Percentiles rank a stretch among this genome's conserved stretches.
Evolutionary conservation across 1,284 basidiomycete species (phyloP).

Genomic region (Puccinia brachypodii): DNA sequence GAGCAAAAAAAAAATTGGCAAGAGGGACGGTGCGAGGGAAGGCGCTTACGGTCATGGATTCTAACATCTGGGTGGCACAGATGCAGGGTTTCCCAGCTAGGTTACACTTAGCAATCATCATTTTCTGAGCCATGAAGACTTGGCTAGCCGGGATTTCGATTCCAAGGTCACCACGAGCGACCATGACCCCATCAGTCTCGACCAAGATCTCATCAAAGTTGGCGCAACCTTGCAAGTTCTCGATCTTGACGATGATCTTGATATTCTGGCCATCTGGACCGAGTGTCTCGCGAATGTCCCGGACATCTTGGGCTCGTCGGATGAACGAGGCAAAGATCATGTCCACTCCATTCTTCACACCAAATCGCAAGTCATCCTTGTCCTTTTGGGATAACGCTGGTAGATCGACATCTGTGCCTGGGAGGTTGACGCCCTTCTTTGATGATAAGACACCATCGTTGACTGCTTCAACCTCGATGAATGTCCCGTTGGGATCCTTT

Average conservation of each 20-base stretch:
- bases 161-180: slow-evolving; percentile 94
- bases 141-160: slow-evolving; percentile 97
- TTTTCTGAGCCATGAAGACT: slow-evolving; percentile 97
- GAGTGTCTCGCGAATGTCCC: slow-evolving; percentile 83
- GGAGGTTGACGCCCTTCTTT: slow-evolving; percentile 98
- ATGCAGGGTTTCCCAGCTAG: slow-evolving; percentile 95
- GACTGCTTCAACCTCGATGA: slow-evolving; percentile 80
- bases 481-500: slow-evolving; percentile 65
- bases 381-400: slow-evolving; percentile 98
- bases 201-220: slow-evolving; percentile 97
- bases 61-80: slow-evolving; percentile 99
- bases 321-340: slow-evolving; percentile 99
- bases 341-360: slow-evolving; percentile 96
- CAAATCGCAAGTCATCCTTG: slow-evolving; percentile 89
- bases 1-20: background rate
- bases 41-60: slow-evolving; percentile 85
- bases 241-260: slow-evolving; percentile 98
- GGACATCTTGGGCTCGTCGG: slow-evolving; percentile 85
- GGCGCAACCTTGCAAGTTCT: slow-evolving; percentile 93
- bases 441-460: slow-evolving; percentile 93
- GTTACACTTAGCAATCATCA: slow-evolving; percentile 99
- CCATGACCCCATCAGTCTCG: slow-evolving; percentile 96
- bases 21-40: background rate
- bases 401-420: slow-evolving; percentile 96
- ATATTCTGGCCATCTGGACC: slow-evolving; percentile 87